Conservation (phyloP, 2,329 filamentous ascomycete species). For the Anisogramma anomala region DNA sequence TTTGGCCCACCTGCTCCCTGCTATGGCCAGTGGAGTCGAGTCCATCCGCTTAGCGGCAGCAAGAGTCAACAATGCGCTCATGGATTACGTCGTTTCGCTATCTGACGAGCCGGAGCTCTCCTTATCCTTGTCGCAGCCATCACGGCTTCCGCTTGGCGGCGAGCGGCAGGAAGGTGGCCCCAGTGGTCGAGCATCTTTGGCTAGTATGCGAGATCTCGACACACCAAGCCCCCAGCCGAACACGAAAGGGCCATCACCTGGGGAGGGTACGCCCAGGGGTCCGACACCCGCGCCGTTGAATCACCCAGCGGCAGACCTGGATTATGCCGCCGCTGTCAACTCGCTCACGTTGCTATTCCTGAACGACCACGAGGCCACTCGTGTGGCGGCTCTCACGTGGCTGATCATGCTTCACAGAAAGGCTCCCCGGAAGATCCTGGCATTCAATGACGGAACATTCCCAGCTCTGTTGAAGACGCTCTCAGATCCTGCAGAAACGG, state of each 20-base stretch:
- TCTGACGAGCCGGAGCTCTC: constrained; percentile 53
- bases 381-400: constrained; percentile 89
- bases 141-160: constrained; percentile 30
- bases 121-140: constrained; percentile 21
- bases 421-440: constrained; percentile 82
- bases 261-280: constrained; percentile 29
- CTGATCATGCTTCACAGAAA: constrained; percentile 96
- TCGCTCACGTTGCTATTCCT: constrained; percentile 87
- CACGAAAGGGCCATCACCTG: constrained; percentile 26
- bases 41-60: constrained; percentile 79
- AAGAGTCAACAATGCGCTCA: constrained; percentile 78
- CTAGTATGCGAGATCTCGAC: constrained; percentile 43
- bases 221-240: constrained; percentile 39
- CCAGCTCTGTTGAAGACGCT: constrained; percentile 91
- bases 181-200: constrained; percentile 40
- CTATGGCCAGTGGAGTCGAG: constrained; percentile 85
- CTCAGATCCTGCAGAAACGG: constrained; percentile 87
- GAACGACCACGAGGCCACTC: constrained; percentile 92
- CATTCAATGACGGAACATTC: constrained; percentile 95
- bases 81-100: constrained; percentile 88
- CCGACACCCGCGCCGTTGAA: constrained; percentile 29
- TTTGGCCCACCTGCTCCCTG: constrained; percentile 80
- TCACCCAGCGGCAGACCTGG: constrained; percentile 58
- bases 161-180: constrained; percentile 36
- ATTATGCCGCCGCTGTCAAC: constrained; percentile 89